phyloP scores from a whole-genome alignment of 805 yeast species.

The Candida sithepensis region DNA sequence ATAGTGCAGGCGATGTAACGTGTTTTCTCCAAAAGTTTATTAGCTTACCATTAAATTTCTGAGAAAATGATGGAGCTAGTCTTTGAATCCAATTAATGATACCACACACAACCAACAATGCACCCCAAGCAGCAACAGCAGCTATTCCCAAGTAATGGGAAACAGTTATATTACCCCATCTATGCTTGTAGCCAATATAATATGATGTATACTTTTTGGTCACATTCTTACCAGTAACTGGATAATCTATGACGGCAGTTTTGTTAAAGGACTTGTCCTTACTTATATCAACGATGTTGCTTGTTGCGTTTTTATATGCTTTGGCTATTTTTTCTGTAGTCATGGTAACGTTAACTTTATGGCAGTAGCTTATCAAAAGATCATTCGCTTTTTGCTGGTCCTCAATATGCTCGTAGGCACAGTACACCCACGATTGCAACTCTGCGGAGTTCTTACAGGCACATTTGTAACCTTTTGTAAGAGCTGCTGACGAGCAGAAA shows the following conservation, averaged over 20 bases:
- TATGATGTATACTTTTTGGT: conserved; percentile 22
- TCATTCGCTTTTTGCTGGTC: conserved; percentile 18
- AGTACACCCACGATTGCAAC: conserved; percentile 27
- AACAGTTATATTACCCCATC: conserved; percentile 35
- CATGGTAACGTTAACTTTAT: conserved; percentile 19
- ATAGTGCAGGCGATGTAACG: conserved; percentile 22
- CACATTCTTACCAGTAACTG: conserved; percentile 29
- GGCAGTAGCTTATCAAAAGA: conserved; percentile 20
- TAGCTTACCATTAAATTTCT: conserved; percentile 28
- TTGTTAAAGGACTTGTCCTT: conserved; percentile 29
- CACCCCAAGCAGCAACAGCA: conserved; percentile 46
- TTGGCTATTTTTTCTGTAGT: conserved; percentile 33
- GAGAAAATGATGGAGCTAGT: conserved; percentile 36
- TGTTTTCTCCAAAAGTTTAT: conserved; percentile 25
- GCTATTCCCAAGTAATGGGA: conserved; percentile 47
- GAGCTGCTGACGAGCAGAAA: conserved; percentile 11
- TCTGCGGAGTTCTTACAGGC: conserved; percentile 26
- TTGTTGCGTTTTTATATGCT: conserved; percentile 40
- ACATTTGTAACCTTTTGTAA: conserved; percentile 13
- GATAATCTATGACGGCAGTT: conserved; percentile 31
- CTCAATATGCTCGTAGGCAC: conserved; percentile 18
- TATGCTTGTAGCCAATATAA: conserved; percentile 23
- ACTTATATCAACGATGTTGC: conserved; percentile 34
- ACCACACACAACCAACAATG: conserved; percentile 39
- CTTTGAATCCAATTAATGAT: conserved; percentile 38